Conservation (phyloP, 768 basidiomycete genomes). For the Termitomyces sp. region DNA sequence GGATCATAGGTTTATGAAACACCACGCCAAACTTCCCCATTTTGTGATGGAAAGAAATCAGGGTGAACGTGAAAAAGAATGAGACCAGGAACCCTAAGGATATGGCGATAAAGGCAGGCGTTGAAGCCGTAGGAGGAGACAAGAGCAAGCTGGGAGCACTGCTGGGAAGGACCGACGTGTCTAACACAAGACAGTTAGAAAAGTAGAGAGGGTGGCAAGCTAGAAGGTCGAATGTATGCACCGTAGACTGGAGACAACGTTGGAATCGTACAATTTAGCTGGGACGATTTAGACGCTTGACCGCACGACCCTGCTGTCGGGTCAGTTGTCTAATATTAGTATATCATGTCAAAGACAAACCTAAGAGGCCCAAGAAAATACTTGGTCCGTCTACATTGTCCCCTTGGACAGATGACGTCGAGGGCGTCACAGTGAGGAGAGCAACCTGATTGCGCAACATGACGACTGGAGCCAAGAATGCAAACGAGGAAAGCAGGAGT, state of each 20-base stretch:
- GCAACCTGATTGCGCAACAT: conserved; percentile 59
- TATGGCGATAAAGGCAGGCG: conserved; percentile 60
- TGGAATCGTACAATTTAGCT: conserved; percentile 50
- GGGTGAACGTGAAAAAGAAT: conserved; percentile 63
- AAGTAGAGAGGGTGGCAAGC: neutral
- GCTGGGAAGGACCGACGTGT: conserved; percentile 56
- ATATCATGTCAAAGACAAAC: conserved; percentile 27
- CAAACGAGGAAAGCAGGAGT: conserved; percentile 59
- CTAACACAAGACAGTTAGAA: conserved; percentile 28
- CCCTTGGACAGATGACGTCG: conserved; percentile 29
- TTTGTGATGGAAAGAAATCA: conserved; percentile 62
- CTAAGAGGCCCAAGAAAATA: conserved; percentile 61
- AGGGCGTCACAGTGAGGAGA: conserved; percentile 60
- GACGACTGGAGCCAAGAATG: conserved; percentile 61
- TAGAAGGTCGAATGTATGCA: conserved; percentile 24
- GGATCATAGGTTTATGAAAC: conserved; percentile 54
- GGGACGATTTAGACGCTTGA: conserved; percentile 40
- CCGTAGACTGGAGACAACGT: conserved; percentile 59
- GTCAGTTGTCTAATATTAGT: neutral
- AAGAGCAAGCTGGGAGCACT: conserved; percentile 52
- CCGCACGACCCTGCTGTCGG: conserved; percentile 62
- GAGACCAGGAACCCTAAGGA: conserved; percentile 50
- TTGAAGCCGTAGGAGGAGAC: conserved; percentile 54
- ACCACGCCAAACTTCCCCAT: conserved; percentile 46
- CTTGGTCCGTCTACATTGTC: conserved; percentile 59